Evolutionary conservation across 192 early-diverging fungal genomes (phyloP).

Genomic region (Spizellomyces punctatus): DNA sequence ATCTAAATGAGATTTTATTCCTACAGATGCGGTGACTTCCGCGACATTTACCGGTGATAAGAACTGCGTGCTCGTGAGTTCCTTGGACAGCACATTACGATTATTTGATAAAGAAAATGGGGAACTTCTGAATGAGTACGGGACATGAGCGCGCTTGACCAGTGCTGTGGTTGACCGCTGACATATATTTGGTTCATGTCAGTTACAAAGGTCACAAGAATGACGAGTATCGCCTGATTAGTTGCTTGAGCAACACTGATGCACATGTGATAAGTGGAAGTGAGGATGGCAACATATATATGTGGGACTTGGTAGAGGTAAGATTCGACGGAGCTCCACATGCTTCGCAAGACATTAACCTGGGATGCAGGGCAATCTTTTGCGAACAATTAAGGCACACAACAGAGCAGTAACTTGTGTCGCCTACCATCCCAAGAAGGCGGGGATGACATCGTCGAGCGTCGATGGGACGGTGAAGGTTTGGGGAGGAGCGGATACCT

Average conservation of each 20-base stretch:
- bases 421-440: conserved; percentile 66
- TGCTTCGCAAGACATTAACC: no score
- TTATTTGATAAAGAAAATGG: conserved; percentile 83
- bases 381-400: conserved; percentile 56
- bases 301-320: conserved; percentile 80
- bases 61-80: conserved; percentile 74
- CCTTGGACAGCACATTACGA: conserved; percentile 78
- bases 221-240: conserved; percentile 72
- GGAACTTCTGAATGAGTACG: conserved; percentile 69
- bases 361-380: conserved; percentile 37
- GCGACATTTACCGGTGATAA: conserved; percentile 65
- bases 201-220: conserved; percentile 83
- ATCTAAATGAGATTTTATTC: conserved; percentile 15
- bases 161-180: background rate
- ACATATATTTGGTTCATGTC: conserved; percentile 17
- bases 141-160: background rate
- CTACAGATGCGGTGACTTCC: conserved; percentile 74
- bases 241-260: conserved; percentile 71
- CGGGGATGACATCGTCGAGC: conserved; percentile 66
- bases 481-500: conserved; percentile 44
- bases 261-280: conserved; percentile 80
- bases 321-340: no score
- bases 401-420: conserved; percentile 64
- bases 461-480: conserved; percentile 68
- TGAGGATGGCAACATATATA: conserved; percentile 83